Percentiles rank a stretch among this genome's conserved stretches.
Conservation (phyloP, 306 rosid species). For the Ormosia emarginata region DNA sequence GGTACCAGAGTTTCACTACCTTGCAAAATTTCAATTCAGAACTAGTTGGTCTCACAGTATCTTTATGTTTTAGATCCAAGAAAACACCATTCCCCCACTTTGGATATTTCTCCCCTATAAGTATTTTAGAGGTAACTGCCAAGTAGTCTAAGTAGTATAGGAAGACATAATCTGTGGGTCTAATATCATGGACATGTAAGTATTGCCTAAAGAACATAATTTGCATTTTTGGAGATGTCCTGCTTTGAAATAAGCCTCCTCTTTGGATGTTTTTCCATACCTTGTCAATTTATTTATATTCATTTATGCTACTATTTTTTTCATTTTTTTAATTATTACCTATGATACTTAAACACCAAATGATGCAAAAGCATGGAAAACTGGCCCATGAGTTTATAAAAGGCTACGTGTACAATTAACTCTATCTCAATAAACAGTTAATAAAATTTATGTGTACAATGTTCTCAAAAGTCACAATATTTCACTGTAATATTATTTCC, state of each 20-base stretch:
- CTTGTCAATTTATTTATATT: not conserved
- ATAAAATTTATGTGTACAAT: not conserved
- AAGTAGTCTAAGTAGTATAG: not conserved
- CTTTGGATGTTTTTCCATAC: not conserved
- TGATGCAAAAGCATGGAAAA: not conserved
- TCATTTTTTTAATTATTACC: not conserved
- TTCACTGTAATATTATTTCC: not conserved
- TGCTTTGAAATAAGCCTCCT: not conserved
- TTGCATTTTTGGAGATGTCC: not conserved
- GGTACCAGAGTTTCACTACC: not conserved
- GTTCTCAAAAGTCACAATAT: not conserved
- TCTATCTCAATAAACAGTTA: not conserved
- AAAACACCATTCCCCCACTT: not conserved
- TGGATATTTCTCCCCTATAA: not conserved
- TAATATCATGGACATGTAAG: not conserved
- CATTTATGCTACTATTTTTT: not conserved
- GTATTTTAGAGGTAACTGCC: not conserved
- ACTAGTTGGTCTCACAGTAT: not conserved
- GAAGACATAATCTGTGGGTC: not conserved
- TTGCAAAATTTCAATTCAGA: slow-evolving; percentile 4
- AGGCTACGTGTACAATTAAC: not conserved
- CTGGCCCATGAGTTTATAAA: not conserved
- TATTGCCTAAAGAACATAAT: not conserved
- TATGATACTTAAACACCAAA: not conserved
- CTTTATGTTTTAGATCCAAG: not conserved